These are phyloP conservation scores for Tetrapyrgos nigripes DNA, from an alignment of 1,284 basidiomycete species.

Conservation along the genomic window DNA sequence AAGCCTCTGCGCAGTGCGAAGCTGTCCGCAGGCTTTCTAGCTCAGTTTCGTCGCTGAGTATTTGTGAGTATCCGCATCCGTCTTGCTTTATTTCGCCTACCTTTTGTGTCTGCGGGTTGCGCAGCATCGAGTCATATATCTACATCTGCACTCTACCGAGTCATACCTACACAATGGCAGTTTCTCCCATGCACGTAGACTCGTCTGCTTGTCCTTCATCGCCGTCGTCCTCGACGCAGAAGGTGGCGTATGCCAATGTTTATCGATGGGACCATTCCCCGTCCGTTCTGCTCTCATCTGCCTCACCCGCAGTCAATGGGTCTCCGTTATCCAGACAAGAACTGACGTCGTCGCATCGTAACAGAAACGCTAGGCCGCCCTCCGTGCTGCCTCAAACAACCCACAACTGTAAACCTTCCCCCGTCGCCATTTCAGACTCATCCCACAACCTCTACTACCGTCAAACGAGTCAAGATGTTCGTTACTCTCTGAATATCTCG, in stretches of 20 bases:
- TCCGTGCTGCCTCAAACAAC: conserved; percentile 4
- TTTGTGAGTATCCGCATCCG: background rate
- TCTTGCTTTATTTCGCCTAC: background rate
- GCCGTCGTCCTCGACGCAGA: background rate
- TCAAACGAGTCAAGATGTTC: conserved; percentile 49
- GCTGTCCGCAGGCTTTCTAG: background rate
- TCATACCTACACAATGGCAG: background rate
- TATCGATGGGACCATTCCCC: conserved; percentile 15
- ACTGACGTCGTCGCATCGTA: conserved; percentile 11
- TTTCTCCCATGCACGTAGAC: background rate
- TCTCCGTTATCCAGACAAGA: conserved; percentile 2
- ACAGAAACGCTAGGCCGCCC: conserved; percentile 10
- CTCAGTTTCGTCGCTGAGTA: background rate
- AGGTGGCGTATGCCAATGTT: background rate
- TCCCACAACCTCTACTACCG: conserved; percentile 30
- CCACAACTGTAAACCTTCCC: background rate
- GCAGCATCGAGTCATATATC: background rate
- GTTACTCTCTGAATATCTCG: conserved; percentile 44
- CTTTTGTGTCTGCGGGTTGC: background rate
- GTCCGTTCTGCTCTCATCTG: conserved; percentile 7
- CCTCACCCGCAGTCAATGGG: background rate
- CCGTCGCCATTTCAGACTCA: conserved; percentile 47
- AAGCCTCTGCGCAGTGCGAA: background rate
- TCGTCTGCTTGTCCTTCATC: background rate
- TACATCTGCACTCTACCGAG: background rate